Evolutionary conservation across 352 stramenopile species (phyloP), one percentile per base, ranked within the genome.

Genomic region (Albugo laibachii): DNA sequence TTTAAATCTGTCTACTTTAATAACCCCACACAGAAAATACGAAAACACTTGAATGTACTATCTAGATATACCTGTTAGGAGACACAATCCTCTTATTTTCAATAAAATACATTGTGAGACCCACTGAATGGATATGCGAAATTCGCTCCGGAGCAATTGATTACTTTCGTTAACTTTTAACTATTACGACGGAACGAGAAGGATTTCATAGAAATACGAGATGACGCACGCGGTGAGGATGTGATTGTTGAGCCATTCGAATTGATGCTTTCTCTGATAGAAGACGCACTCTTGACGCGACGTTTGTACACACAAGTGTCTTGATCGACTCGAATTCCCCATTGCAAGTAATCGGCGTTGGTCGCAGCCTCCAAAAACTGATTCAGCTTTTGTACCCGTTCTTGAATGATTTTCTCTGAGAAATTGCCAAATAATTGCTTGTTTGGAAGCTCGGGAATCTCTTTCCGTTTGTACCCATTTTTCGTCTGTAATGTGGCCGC

Each of bases 231-330:
- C 16, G 68, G 68, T 13, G 68, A 80, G 19, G 62, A 74, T 41
- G 49, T 62, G 6, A 39, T 31, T 8, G 52, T 63, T 36, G 68
- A 72, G 35, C 68, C 63, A 19, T 24, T 65, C 38, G 56, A 56
- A 43, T 43, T 43, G 19, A 55, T 67, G 44, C 61, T 65, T 13
- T 56, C 65, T 13, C 53, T 62, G 20, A 69, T 61, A 21, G 52
- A 47, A 20, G 65, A 67, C 3, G 65, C 49, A 38, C 53, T 74
- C 53, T 80, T 80, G 24, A 77, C 61, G 42, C 69, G 69, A 40
- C 68, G 70, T 58, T 80, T 80, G 61, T 80, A 80, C 19, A 80
- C 67, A 47, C 67, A 83, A 48, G 67, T 82, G 48, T 80, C 67
- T 50, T 78, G 67, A 55, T 82, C 69, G 47, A 82, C 69, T 47